These are phyloP conservation scores for Aspergillus sp. DNA, from an alignment of 2,329 filamentous ascomycete genomes.

Conservation along the genomic window DNA sequence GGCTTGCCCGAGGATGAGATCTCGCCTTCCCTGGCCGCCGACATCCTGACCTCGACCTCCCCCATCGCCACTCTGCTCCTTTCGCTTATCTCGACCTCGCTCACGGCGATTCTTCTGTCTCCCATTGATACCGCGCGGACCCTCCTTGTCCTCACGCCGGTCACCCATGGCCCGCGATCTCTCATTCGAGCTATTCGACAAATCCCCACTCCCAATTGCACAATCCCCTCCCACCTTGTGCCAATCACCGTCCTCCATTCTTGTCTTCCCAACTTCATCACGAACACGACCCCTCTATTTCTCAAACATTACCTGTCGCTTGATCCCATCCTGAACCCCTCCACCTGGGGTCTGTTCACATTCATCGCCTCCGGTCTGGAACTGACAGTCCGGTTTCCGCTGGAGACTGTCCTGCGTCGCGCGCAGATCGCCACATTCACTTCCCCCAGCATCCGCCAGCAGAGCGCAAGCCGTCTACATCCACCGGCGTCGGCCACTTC, in stretches of 20 bases:
- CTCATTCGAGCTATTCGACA: conserved; percentile 74
- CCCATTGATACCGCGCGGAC: conserved; percentile 90
- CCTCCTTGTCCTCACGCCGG: conserved; percentile 78
- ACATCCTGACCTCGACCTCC: conserved; percentile 77
- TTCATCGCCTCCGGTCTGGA: conserved; percentile 79
- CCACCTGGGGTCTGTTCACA: conserved; percentile 75
- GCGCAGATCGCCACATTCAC: conserved; percentile 76
- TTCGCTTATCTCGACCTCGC: conserved; percentile 61
- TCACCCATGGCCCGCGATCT: conserved; percentile 70
- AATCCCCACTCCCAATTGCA: conserved; percentile 68
- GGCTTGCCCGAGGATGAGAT: conserved; percentile 79
- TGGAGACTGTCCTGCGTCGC: conserved; percentile 87
- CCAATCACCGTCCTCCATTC: conserved; percentile 86
- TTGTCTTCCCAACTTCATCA: conserved; percentile 77
- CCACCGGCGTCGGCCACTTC: conserved; percentile 12
- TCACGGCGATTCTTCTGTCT: conserved; percentile 76
- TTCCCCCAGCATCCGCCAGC: conserved; percentile 50
- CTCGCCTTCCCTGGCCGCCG: conserved; percentile 56
- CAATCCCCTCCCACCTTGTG: conserved; percentile 69
- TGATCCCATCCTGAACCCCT: conserved; percentile 77
- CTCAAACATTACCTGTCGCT: conserved; percentile 82
- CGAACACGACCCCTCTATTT: conserved; percentile 77
- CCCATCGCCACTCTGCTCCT: conserved; percentile 80
- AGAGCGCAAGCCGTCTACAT: conserved; percentile 21
- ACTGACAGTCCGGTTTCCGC: conserved; percentile 79